Conservation (phyloP, 805 yeast species). For the Candida insectorum region DNA sequence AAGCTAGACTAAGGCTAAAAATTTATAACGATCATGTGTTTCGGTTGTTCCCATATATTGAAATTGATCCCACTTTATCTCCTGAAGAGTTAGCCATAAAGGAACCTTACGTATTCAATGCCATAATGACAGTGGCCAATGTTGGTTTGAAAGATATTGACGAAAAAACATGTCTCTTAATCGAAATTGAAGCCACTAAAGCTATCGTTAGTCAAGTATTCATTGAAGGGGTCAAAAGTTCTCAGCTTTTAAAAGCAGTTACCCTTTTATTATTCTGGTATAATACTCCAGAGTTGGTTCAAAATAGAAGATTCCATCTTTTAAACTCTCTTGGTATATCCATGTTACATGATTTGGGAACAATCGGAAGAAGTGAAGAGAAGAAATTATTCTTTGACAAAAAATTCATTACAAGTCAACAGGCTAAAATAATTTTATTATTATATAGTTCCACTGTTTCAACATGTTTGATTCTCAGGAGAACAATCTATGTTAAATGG, state of each 20-base stretch:
- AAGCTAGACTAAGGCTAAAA: constrained; percentile 54
- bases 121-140: constrained; percentile 62
- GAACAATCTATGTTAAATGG: constrained; percentile 63
- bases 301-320: constrained; percentile 73
- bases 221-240: constrained; percentile 65
- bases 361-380: constrained; percentile 47
- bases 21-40: constrained; percentile 48
- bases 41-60: constrained; percentile 54
- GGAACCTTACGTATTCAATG: constrained; percentile 60
- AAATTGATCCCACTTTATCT: constrained; percentile 41
- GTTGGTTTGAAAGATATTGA: constrained; percentile 34
- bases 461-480: constrained; percentile 60
- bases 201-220: constrained; percentile 57
- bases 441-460: constrained; percentile 63
- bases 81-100: constrained; percentile 47
- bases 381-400: constrained; percentile 1
- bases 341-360: constrained; percentile 73
- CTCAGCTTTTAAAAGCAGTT: constrained; percentile 63
- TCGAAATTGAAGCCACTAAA: constrained; percentile 53
- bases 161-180: constrained; percentile 39
- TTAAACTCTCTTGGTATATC: constrained; percentile 62
- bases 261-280: constrained; percentile 73
- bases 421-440: constrained; percentile 50
- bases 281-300: constrained; percentile 77
- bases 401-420: constrained; percentile 29